Conservation (phyloP, 495 filamentous ascomycete genomes). For the Penicillium bialowiezense region DNA sequence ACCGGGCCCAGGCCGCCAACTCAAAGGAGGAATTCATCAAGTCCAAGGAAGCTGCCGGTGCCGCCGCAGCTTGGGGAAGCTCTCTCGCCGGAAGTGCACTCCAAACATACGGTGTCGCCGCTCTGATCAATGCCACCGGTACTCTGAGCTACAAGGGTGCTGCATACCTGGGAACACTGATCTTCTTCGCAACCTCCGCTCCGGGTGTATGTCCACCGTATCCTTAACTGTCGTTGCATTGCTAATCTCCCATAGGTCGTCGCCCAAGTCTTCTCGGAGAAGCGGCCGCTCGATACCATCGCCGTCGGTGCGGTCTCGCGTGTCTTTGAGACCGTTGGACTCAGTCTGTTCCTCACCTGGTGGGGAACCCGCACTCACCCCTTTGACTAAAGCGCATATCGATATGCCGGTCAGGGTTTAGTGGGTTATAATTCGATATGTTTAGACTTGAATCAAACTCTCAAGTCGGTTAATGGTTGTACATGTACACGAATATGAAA, state of each 20-base stretch:
- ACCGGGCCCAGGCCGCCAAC: constrained; percentile 86
- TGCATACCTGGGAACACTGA: constrained; percentile 83
- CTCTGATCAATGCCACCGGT: constrained; percentile 91
- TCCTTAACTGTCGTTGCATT: too few species aligned
- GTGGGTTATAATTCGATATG: background rate
- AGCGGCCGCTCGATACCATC: constrained; percentile 84
- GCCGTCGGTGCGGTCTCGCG: constrained; percentile 79
- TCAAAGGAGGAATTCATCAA: constrained; percentile 94
- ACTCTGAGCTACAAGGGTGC: constrained; percentile 95
- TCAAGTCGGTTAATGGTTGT: constrained; percentile 3
- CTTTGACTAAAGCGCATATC: constrained; percentile 51
- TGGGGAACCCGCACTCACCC: constrained; percentile 94
- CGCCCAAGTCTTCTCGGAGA: constrained; percentile 83
- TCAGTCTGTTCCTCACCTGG: constrained; percentile 90
- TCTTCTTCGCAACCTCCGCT: constrained; percentile 88
- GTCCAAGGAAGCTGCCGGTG: constrained; percentile 85
- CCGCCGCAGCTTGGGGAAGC: constrained; percentile 86
- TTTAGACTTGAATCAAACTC: background rate
- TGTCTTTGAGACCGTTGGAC: constrained; percentile 87
- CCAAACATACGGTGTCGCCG: constrained; percentile 93
- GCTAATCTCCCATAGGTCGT: constrained; percentile 61
- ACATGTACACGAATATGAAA: constrained; percentile 8
- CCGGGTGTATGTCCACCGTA: constrained; percentile 73
- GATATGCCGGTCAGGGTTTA: background rate
- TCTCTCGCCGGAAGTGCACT: constrained; percentile 84